Conservation (phyloP, 1,139 yeast species). For the Saccharomycopsis hybrid region DNA sequence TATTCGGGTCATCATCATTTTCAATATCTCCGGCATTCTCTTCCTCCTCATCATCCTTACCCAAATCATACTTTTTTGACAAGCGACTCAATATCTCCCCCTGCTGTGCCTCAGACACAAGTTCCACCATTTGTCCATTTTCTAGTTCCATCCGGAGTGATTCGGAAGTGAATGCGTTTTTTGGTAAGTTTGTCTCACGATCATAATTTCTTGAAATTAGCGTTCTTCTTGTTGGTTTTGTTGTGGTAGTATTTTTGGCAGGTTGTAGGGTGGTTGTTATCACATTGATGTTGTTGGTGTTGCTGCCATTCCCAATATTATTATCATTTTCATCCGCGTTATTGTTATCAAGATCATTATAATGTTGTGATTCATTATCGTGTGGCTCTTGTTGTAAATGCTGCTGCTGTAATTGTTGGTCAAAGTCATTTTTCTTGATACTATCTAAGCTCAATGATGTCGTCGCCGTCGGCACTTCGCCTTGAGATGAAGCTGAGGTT, state of each 20-base stretch:
- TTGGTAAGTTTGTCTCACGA: constrained; percentile 3
- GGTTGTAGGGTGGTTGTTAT: neutral
- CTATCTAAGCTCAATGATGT: no score
- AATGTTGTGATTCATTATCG: neutral
- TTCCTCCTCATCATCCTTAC: neutral
- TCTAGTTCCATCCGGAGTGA: constrained; percentile 1
- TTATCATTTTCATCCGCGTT: neutral
- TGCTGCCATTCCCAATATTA: no score
- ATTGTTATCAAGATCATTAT: neutral
- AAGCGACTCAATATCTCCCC: constrained; percentile 1
- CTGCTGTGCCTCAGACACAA: constrained; percentile 2
- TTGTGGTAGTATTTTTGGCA: neutral
- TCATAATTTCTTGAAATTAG: constrained; percentile 14
- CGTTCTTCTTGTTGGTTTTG: neutral
- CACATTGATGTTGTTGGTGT: neutral
- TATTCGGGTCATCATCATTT: neutral
- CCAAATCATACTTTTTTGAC: constrained; percentile 6
- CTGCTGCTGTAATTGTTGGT: neutral
- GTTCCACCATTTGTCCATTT: constrained; percentile 7
- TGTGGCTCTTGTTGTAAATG: neutral
- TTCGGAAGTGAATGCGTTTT: constrained; percentile 6
- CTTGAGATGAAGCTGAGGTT: neutral
- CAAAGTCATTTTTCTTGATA: neutral
- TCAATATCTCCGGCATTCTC: neutral
- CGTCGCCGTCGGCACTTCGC: neutral